A percentile compares a stretch with the other conserved stretches of the same genome.
Conservation (phyloP, 108 stramenopile species). For the Pelagomonas calceolata region DNA sequence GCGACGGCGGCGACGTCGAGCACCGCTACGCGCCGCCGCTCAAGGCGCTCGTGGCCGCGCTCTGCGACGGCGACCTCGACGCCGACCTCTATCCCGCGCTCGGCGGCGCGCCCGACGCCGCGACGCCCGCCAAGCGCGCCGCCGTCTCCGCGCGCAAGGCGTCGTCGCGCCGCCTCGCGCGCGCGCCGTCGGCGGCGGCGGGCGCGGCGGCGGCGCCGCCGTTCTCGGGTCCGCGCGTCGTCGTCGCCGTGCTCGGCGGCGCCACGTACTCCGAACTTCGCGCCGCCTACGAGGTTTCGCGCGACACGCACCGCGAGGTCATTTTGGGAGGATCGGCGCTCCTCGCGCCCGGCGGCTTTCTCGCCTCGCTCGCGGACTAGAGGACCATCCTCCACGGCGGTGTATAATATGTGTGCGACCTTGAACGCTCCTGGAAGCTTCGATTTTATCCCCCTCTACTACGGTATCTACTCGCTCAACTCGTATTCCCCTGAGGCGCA, state of each 20-base stretch:
- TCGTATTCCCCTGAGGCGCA: no score
- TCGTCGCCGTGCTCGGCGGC: constrained; percentile 80
- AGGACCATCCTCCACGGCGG: no score
- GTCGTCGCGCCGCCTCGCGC: background rate
- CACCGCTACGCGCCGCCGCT: background rate
- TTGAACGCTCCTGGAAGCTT: no score
- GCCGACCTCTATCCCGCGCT: constrained; percentile 9
- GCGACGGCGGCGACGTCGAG: background rate
- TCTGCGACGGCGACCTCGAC: background rate
- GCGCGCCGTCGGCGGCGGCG: constrained; percentile 24
- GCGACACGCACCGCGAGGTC: constrained; percentile 52
- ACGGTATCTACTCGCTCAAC: no score
- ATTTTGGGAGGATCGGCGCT: constrained; percentile 32
- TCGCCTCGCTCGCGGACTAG: background rate
- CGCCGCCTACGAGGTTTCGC: constrained; percentile 62
- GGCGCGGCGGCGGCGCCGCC: no score
- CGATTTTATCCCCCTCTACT: no score
- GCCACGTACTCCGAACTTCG: constrained; percentile 70
- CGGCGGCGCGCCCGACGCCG: background rate
- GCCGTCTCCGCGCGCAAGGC: constrained; percentile 3
- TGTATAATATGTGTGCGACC: no score
- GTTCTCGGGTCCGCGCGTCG: constrained; percentile 54
- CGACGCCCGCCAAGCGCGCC: background rate
- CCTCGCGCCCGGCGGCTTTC: constrained; percentile 4
- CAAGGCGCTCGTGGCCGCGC: constrained; percentile 1